These are phyloP conservation scores for Haplosporangium sp. DNA, from an alignment of 371 early-diverging fungal species.

Conservation along the genomic window DNA sequence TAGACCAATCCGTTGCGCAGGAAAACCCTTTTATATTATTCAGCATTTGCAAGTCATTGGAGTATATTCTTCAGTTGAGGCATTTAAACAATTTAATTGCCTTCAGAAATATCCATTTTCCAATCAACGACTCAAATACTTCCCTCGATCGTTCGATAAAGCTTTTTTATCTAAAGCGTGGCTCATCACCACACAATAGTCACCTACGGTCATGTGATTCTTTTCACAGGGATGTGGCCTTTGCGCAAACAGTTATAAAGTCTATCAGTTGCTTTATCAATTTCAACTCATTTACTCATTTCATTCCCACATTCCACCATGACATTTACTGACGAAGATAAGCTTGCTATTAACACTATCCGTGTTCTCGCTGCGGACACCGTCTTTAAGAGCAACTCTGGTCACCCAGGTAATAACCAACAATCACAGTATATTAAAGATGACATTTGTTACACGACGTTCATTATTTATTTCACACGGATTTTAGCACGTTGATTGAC, in stretches of 20 bases:
- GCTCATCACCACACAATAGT: not conserved
- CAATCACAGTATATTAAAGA: not conserved
- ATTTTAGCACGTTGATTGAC: not conserved
- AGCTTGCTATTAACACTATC: constrained; percentile 90
- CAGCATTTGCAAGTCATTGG: not conserved
- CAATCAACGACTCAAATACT: no score
- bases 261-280: not conserved
- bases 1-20: not conserved
- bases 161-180: not conserved
- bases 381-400: constrained; percentile 95
- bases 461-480: constrained; percentile 25
- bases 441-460: not conserved
- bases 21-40: no score
- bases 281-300: not conserved
- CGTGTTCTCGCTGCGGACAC: constrained; percentile 95
- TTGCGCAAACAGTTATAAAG: no score
- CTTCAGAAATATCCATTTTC: no score
- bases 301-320: constrained; percentile 25
- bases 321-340: constrained; percentile 72
- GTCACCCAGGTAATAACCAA: constrained; percentile 90
- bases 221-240: no score
- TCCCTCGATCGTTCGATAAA: not conserved
- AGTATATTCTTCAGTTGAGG: no score
- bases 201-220: not conserved
- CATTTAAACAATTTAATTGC: no score